These are phyloP conservation scores for Hapsidospora chrysogenum DNA, from an alignment of 495 filamentous ascomycete species.

Conservation along the genomic window DNA sequence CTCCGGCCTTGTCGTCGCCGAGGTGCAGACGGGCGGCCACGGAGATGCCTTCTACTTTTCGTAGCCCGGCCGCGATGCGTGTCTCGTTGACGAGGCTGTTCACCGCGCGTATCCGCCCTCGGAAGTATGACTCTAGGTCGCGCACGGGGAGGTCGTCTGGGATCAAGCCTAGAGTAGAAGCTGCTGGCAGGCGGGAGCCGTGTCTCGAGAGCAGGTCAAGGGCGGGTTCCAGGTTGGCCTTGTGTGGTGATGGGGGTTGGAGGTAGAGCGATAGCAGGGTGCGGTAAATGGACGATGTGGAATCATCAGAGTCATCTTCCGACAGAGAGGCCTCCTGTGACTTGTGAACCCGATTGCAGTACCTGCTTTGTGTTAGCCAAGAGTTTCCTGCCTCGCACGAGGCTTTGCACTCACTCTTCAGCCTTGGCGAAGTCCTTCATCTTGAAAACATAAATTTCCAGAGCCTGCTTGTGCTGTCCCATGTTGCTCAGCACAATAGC, in stretches of 20 bases:
- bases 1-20: constrained; percentile 40
- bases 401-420: constrained; percentile 71
- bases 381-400: too few species aligned
- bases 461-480: constrained; percentile 82
- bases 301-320: constrained; percentile 34
- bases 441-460: constrained; percentile 95
- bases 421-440: constrained; percentile 74
- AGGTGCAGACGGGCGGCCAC: constrained; percentile 55
- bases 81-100: constrained; percentile 65
- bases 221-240: constrained; percentile 60
- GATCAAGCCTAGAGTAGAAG: constrained; percentile 70
- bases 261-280: constrained; percentile 84
- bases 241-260: constrained; percentile 57
- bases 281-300: constrained; percentile 66
- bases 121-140: constrained; percentile 82
- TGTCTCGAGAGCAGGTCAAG: constrained; percentile 79
- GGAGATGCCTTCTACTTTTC: constrained; percentile 54
- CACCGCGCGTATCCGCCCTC: constrained; percentile 73
- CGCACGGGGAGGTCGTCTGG: constrained; percentile 59
- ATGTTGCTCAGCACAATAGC: constrained; percentile 91
- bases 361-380: too few species aligned
- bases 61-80: constrained; percentile 54
- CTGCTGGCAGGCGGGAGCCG: constrained; percentile 77
- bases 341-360: constrained; percentile 74
- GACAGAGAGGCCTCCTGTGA: constrained; percentile 28